Evolutionary conservation across 495 filamentous ascomycete species (phyloP).

Genomic region (Hyphodiscus hymeniophilus): DNA sequence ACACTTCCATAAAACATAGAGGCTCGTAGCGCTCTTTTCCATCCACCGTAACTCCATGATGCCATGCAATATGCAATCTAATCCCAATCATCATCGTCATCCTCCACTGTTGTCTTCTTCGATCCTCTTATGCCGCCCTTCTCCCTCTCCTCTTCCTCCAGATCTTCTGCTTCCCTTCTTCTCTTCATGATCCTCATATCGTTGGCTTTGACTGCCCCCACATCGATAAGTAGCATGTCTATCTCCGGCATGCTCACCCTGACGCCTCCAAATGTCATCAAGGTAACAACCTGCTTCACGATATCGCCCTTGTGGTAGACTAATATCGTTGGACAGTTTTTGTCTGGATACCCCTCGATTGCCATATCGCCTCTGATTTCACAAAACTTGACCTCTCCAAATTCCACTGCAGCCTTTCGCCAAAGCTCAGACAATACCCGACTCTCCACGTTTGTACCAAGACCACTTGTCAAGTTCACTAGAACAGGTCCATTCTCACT

Average conservation of each 20-base stretch:
- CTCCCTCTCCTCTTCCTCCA: conserved; percentile 37
- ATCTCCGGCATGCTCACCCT: conserved; percentile 56
- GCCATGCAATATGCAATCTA: conserved; percentile 26
- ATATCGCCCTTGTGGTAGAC: conserved; percentile 91
- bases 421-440: conserved; percentile 78
- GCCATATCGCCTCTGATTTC: conserved; percentile 90
- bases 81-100: conserved; percentile 77
- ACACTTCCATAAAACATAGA: not conserved
- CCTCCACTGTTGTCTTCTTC: conserved; percentile 37
- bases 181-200: conserved; percentile 71
- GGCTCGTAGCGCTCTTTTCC: not conserved
- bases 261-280: conserved; percentile 67
- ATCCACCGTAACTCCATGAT: not conserved
- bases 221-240: conserved; percentile 69
- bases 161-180: conserved; percentile 50
- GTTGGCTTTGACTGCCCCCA: conserved; percentile 66
- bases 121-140: conserved; percentile 35
- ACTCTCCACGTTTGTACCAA: conserved; percentile 74
- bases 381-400: conserved; percentile 94
- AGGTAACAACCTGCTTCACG: conserved; percentile 74
- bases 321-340: conserved; percentile 89
- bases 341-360: conserved; percentile 92
- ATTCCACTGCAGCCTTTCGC: conserved; percentile 72
- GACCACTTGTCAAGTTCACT: conserved; percentile 75
- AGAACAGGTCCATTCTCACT: conserved; percentile 65